Evolutionary conservation across 257 asterid genomes (phyloP).

Genomic region (Nicotiana obtusifolia): DNA sequence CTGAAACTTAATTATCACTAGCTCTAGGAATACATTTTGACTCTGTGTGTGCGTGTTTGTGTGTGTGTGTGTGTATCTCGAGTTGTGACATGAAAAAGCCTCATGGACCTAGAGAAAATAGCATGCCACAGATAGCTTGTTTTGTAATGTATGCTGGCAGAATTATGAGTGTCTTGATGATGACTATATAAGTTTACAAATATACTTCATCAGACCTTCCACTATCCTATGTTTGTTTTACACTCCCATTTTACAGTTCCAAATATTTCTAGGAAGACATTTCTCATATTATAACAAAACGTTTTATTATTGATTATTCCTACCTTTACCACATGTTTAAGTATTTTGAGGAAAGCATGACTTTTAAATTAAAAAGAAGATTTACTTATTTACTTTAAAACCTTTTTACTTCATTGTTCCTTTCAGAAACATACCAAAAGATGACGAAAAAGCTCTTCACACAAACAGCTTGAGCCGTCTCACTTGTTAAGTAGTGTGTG

Average conservation of each 20-base stretch:
- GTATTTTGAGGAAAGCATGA: not conserved
- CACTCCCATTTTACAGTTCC: not conserved
- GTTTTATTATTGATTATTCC: not conserved
- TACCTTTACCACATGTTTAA: not conserved
- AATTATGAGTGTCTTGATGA: not conserved
- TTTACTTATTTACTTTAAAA: not conserved
- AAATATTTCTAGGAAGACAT: not conserved
- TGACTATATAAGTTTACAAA: not conserved
- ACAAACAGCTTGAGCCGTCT: not conserved
- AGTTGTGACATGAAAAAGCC: not conserved
- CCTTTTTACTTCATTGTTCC: not conserved
- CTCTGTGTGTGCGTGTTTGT: not conserved
- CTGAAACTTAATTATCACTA: not conserved
- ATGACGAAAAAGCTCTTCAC: not conserved
- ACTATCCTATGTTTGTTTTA: not conserved
- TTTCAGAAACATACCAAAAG: not conserved
- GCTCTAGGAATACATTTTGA: not conserved
- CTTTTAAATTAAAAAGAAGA: not conserved
- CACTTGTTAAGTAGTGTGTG: not conserved
- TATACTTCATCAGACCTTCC: not conserved
- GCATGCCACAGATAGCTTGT: not conserved
- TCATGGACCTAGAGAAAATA: not conserved
- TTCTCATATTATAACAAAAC: not conserved
- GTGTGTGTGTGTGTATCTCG: not conserved
- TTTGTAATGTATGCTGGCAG: conserved; percentile 1